A percentile compares a stretch with the other conserved stretches of the same genome.
These are phyloP conservation scores for Pseudognaphalium luteoalbum DNA, from an alignment of 129 eudicot species.

Conservation along the genomic window DNA sequence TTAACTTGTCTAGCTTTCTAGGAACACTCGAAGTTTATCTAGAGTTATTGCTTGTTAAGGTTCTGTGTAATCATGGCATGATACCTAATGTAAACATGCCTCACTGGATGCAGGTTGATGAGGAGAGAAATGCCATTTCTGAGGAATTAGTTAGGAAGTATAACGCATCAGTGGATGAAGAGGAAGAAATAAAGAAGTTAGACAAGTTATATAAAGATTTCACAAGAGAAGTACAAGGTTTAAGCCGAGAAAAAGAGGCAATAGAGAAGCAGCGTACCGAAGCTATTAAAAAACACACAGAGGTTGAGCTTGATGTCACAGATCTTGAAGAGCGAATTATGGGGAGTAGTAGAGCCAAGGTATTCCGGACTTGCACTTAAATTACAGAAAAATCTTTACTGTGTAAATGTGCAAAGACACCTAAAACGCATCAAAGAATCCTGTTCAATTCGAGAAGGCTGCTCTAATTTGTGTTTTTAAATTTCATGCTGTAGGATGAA, in stretches of 20 bases:
- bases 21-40: neutral
- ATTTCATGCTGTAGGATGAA: conserved; percentile 58
- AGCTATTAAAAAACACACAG: conserved; percentile 75
- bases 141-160: conserved; percentile 64
- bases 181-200: conserved; percentile 78
- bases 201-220: conserved; percentile 82
- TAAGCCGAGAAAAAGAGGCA: conserved; percentile 79
- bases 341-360: conserved; percentile 70
- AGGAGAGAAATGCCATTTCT: conserved; percentile 67
- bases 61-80: conserved; percentile 1
- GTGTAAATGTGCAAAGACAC: neutral
- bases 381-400: conserved; percentile 5
- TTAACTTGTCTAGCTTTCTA: neutral
- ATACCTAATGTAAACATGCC: conserved; percentile 19
- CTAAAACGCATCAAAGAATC: neutral
- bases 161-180: conserved; percentile 68
- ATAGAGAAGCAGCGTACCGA: conserved; percentile 75
- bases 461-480: conserved; percentile 11
- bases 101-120: conserved; percentile 73
- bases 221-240: conserved; percentile 75
- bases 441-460: conserved; percentile 5
- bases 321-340: conserved; percentile 76
- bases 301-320: conserved; percentile 89
- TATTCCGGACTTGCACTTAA: conserved; percentile 15
- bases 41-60: neutral